Conservation (phyloP, 306 rosid species). For the Comarum palustre region DNA sequence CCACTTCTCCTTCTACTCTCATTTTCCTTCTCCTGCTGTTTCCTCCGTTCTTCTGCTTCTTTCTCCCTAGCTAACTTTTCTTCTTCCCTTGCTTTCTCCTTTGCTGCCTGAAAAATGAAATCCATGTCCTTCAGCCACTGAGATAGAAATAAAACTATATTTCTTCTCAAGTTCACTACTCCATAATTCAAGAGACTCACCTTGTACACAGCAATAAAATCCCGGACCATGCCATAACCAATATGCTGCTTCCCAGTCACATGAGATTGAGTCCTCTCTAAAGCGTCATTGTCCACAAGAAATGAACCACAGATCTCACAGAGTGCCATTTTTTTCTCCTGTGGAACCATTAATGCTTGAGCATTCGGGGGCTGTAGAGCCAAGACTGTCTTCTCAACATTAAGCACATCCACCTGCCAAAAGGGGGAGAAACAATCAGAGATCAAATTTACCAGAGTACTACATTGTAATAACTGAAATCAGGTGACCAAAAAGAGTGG, state of each 20-base stretch:
- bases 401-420: conserved; percentile 80
- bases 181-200: conserved; percentile 35
- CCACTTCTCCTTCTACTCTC: conserved; percentile 63
- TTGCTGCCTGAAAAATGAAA: conserved; percentile 55
- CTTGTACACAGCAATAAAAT: conserved; percentile 80
- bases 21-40: conserved; percentile 71
- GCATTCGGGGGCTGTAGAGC: conserved; percentile 70
- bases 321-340: conserved; percentile 97
- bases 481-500: conserved; percentile 3
- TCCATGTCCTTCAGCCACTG: conserved; percentile 4
- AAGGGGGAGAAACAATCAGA: conserved; percentile 17
- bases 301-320: conserved; percentile 98
- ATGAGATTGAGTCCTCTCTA: conserved; percentile 95
- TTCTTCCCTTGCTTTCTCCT: conserved; percentile 81
- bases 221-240: conserved; percentile 99
- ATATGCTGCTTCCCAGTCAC: conserved; percentile 97
- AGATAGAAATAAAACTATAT: conserved; percentile 11
- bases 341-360: conserved; percentile 73
- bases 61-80: conserved; percentile 78
- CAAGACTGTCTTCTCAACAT: conserved; percentile 75
- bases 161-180: neutral
- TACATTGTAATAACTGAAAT: neutral
- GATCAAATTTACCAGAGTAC: conserved; percentile 7
- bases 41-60: conserved; percentile 82
- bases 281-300: conserved; percentile 98